Evolutionary conservation across 441 rosid genomes (phyloP).

Genomic region (Gossypium aridum): DNA sequence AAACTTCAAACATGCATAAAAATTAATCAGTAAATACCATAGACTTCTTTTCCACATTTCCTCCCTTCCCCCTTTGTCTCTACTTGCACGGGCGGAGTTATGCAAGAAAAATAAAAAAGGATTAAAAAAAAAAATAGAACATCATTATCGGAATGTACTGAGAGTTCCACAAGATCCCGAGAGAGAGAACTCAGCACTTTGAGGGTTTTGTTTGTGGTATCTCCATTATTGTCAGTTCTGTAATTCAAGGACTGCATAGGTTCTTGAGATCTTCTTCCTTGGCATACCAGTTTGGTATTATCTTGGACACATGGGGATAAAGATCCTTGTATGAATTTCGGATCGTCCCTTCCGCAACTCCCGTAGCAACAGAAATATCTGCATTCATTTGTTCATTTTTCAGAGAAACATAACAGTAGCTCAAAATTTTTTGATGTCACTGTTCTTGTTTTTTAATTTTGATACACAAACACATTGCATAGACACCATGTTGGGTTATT

Average conservation of each 20-base stretch:
- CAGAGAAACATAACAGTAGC: neutral
- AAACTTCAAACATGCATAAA: neutral
- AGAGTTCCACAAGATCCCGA: neutral
- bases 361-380: conserved; percentile 83
- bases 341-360: conserved; percentile 97
- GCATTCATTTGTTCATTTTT: conserved; percentile 23
- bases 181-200: neutral
- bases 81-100: neutral
- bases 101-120: neutral
- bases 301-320: conserved; percentile 77
- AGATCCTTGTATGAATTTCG: conserved; percentile 95
- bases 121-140: no score
- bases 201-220: no score
- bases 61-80: neutral
- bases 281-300: conserved; percentile 88
- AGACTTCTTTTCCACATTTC: neutral
- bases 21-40: neutral
- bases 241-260: conserved; percentile 66
- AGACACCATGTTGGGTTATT: neutral
- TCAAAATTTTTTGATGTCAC: neutral
- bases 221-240: neutral
- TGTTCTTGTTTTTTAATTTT: neutral
- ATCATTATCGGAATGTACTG: neutral
- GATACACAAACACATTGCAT: neutral
- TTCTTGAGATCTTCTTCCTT: conserved; percentile 84